phyloP scores from a whole-genome alignment of 2,329 filamentous ascomycete species.

The Domatiomyces catenatus region DNA sequence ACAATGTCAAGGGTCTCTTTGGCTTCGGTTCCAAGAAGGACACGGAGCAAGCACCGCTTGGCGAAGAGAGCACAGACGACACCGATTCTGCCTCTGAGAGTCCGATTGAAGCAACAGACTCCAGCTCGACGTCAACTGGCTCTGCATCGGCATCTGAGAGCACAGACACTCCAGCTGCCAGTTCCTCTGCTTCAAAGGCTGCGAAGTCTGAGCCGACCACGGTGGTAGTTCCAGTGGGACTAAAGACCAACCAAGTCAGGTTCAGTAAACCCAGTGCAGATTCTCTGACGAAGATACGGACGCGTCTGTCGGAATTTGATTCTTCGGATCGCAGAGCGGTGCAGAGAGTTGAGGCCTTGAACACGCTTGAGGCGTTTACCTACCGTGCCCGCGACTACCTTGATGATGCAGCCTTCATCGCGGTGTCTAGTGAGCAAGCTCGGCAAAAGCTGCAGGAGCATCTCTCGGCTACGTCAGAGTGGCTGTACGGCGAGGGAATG shows the following conservation, averaged over 20 bases:
- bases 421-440: conserved; percentile 53
- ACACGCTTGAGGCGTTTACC: conserved; percentile 84
- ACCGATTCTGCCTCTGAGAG: conserved; percentile 18
- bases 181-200: conserved; percentile 28
- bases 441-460: conserved; percentile 52
- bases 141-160: conserved; percentile 23
- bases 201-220: conserved; percentile 35
- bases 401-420: conserved; percentile 58
- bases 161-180: conserved; percentile 31
- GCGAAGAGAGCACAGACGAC: conserved; percentile 42
- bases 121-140: conserved; percentile 19
- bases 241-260: conserved; percentile 34
- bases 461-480: conserved; percentile 59
- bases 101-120: conserved; percentile 13
- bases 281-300: conserved; percentile 40
- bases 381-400: conserved; percentile 77
- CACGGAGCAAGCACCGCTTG: conserved; percentile 52
- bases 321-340: conserved; percentile 64
- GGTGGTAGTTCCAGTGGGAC: conserved; percentile 35
- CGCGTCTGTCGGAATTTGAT: conserved; percentile 71
- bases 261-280: conserved; percentile 22
- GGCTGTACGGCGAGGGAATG: conserved; percentile 75
- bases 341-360: conserved; percentile 70
- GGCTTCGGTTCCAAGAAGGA: conserved; percentile 86
- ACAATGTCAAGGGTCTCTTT: conserved; percentile 90